Conservation (phyloP, 2,329 filamentous ascomycete species). For the Fusarium metavorans region DNA sequence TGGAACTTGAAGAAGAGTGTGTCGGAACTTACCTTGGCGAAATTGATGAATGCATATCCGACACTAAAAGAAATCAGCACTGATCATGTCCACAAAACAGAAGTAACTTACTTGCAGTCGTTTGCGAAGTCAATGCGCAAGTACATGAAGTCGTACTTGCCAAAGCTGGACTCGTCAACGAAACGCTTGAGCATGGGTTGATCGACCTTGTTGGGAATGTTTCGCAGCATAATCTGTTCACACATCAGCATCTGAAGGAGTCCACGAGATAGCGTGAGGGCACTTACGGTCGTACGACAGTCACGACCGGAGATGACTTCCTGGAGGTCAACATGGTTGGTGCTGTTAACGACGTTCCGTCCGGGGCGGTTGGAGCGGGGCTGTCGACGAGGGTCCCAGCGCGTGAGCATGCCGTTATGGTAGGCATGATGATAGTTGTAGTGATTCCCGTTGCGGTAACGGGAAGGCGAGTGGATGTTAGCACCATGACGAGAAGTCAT, state of each 20-base stretch:
- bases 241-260: constrained; percentile 3
- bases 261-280: neutral
- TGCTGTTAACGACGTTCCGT: constrained; percentile 56
- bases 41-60: constrained; percentile 98
- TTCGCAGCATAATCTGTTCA: constrained; percentile 87
- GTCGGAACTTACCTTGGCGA: constrained; percentile 74
- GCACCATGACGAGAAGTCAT: constrained; percentile 49
- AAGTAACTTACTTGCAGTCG: constrained; percentile 78
- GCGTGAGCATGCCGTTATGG: neutral
- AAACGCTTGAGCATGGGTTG: constrained; percentile 81
- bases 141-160: constrained; percentile 95
- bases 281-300: constrained; percentile 78
- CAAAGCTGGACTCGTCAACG: constrained; percentile 81
- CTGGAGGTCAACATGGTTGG: constrained; percentile 60
- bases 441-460: neutral
- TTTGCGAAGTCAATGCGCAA: constrained; percentile 89
- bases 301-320: constrained; percentile 68
- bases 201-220: constrained; percentile 92
- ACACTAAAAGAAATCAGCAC: constrained; percentile 69
- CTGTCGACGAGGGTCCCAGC: constrained; percentile 40
- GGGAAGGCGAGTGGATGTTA: neutral
- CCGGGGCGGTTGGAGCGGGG: neutral
- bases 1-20: neutral
- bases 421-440: neutral
- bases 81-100: neutral